These are phyloP conservation scores for Thalassiosira profunda DNA, from an alignment of 108 stramenopile species.

Conservation along the genomic window DNA sequence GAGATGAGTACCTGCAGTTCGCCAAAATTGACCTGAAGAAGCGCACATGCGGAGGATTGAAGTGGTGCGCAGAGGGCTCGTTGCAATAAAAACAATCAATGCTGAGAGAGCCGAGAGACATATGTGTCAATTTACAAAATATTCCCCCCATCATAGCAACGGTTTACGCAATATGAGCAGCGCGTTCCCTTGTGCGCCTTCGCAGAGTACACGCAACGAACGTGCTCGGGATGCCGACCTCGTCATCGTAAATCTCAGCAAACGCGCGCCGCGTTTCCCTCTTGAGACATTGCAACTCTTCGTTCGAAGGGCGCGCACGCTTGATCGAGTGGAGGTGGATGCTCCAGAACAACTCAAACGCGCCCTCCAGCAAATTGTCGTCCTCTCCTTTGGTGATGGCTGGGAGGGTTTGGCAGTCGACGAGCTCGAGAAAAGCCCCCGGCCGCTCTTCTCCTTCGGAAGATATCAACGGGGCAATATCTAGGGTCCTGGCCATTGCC, in stretches of 20 bases:
- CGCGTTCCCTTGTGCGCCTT: background rate
- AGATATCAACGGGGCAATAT: background rate
- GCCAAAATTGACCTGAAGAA: conserved; percentile 58
- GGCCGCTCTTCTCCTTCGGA: conserved; percentile 1
- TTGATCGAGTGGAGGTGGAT: conserved; percentile 16
- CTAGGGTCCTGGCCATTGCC: background rate
- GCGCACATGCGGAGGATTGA: conserved; percentile 48
- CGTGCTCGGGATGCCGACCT: conserved; percentile 9
- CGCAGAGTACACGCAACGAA: conserved; percentile 23
- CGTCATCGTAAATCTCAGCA: conserved; percentile 15
- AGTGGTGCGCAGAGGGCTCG: conserved; percentile 64
- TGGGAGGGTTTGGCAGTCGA: conserved; percentile 12
- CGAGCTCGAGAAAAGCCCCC: conserved; percentile 13
- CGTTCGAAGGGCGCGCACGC: background rate
- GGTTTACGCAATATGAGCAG: too few species aligned
- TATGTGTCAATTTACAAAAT: too few species aligned
- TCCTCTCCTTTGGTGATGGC: conserved; percentile 18
- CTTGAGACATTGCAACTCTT: conserved; percentile 13
- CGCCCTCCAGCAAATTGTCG: conserved; percentile 5
- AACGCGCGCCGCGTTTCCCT: conserved; percentile 8
- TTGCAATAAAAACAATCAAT: too few species aligned
- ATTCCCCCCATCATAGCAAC: background rate
- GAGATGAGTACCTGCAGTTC: conserved; percentile 64
- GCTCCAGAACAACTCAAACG: conserved; percentile 36
- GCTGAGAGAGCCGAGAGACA: too few species aligned